phyloP scores from a whole-genome alignment of 202 grass and related monocot species.

The Panicum virgatum region DNA sequence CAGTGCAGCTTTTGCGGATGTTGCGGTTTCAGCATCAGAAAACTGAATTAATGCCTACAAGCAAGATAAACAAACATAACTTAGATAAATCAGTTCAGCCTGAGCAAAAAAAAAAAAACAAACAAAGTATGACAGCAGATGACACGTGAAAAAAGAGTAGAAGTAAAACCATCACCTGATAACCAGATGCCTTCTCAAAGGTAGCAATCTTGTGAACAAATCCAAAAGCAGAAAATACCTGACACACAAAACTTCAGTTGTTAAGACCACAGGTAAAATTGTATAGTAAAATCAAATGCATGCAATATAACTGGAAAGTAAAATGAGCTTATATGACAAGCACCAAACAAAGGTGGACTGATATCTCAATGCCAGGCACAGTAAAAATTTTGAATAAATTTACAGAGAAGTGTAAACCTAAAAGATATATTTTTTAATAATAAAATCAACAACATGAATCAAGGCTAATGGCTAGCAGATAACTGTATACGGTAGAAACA shows the following conservation, averaged over 20 bases:
- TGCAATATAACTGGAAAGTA: conserved; percentile 24
- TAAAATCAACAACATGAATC: conserved; percentile 6
- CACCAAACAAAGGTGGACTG: background rate
- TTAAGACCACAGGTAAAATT: conserved; percentile 24
- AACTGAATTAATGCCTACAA: conserved; percentile 87
- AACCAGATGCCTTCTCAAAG: conserved; percentile 84
- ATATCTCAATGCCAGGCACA: conserved; percentile 15
- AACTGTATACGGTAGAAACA: background rate
- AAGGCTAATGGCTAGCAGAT: conserved; percentile 17
- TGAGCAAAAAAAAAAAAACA: conserved; percentile 16
- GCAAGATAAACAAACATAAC: conserved; percentile 31
- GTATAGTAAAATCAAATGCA: conserved; percentile 26
- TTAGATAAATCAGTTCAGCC: conserved; percentile 27
- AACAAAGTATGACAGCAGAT: conserved; percentile 1
- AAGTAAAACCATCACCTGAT: conserved; percentile 60
- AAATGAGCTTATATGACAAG: conserved; percentile 19
- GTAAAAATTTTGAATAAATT: background rate
- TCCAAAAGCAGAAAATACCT: conserved; percentile 95
- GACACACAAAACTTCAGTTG: conserved; percentile 24
- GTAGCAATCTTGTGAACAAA: conserved; percentile 95
- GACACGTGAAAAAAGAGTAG: conserved; percentile 17
- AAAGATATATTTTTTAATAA: conserved; percentile 1
- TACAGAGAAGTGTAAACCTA: conserved; percentile 21
- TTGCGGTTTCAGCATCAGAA: conserved; percentile 73
- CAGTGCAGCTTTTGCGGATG: conserved; percentile 74